Evolutionary conservation across 192 early-diverging fungal species (phyloP).

Genomic region (Spizellomyces sp.): DNA sequence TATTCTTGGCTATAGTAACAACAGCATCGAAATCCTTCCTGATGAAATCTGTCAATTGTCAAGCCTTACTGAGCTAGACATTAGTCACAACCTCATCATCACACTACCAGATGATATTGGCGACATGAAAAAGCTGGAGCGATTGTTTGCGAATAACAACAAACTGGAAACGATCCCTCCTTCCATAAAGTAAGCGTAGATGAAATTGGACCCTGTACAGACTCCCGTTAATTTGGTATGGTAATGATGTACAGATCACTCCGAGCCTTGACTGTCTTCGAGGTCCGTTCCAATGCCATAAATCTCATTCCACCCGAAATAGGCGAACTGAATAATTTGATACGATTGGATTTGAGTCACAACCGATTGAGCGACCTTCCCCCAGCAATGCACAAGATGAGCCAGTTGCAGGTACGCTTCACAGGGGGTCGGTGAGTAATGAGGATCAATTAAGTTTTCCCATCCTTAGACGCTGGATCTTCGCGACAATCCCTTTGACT

Average conservation of each 20-base stretch:
- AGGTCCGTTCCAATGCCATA: constrained; percentile 43
- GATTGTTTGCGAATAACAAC: constrained; percentile 48
- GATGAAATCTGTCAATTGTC: constrained; percentile 50
- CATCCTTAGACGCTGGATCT: constrained; percentile 37
- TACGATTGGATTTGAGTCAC: constrained; percentile 35
- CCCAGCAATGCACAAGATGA: constrained; percentile 34
- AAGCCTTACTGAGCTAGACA: constrained; percentile 44
- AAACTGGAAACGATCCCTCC: constrained; percentile 46
- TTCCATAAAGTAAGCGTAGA: constrained; percentile 39
- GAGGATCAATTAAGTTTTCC: not conserved
- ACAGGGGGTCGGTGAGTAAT: not conserved
- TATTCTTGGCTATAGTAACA: constrained; percentile 36
- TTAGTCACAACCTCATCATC: constrained; percentile 43
- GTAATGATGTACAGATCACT: constrained; percentile 15
- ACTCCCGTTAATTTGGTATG: not conserved
- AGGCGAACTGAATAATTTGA: constrained; percentile 28
- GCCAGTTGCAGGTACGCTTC: constrained; percentile 20
- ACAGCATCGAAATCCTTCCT: constrained; percentile 44
- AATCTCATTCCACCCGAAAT: constrained; percentile 38
- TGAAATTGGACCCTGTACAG: not conserved
- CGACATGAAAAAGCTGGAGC: constrained; percentile 37
- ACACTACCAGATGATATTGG: constrained; percentile 48
- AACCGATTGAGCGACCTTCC: constrained; percentile 48
- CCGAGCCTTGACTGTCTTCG: constrained; percentile 38
- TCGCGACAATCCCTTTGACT: constrained; percentile 47